Evolutionary conservation across 768 basidiomycete genomes (phyloP).

Genomic region (Solioccasus polychromus): DNA sequence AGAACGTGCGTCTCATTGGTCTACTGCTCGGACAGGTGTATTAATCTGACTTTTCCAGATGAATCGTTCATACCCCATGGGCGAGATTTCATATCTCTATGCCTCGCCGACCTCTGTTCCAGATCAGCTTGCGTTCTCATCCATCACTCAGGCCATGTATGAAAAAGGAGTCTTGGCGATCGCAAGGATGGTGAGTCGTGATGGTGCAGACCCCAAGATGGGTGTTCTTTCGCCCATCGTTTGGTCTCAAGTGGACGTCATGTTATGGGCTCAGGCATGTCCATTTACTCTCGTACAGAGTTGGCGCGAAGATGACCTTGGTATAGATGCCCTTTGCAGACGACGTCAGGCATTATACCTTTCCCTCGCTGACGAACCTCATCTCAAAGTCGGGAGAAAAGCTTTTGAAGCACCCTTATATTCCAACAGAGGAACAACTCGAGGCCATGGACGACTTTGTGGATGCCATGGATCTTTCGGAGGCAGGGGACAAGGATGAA

Average conservation of each 20-base stretch:
- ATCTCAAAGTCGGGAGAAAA: constrained; percentile 72
- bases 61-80: constrained; percentile 77
- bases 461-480: constrained; percentile 83
- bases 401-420: constrained; percentile 72
- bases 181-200: constrained; percentile 74
- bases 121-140: constrained; percentile 83
- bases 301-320: not conserved
- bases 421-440: constrained; percentile 76
- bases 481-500: constrained; percentile 72
- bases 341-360: constrained; percentile 84
- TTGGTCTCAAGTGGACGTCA: constrained; percentile 69
- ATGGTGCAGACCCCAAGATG: constrained; percentile 80
- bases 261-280: constrained; percentile 80
- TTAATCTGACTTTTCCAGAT: constrained; percentile 47
- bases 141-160: constrained; percentile 80
- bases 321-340: constrained; percentile 94
- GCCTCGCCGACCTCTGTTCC: constrained; percentile 62
- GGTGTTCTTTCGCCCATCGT: constrained; percentile 66
- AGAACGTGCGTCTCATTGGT: constrained; percentile 48
- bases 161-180: constrained; percentile 68
- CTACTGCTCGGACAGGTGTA: not conserved
- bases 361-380: constrained; percentile 74
- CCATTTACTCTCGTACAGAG: not conserved
- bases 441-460: constrained; percentile 87
- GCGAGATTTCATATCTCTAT: constrained; percentile 85